Percentiles rank a stretch among this genome's conserved stretches.
phyloP scores from a whole-genome alignment of 345 rosid species.

The Boechera divaricarpa region DNA sequence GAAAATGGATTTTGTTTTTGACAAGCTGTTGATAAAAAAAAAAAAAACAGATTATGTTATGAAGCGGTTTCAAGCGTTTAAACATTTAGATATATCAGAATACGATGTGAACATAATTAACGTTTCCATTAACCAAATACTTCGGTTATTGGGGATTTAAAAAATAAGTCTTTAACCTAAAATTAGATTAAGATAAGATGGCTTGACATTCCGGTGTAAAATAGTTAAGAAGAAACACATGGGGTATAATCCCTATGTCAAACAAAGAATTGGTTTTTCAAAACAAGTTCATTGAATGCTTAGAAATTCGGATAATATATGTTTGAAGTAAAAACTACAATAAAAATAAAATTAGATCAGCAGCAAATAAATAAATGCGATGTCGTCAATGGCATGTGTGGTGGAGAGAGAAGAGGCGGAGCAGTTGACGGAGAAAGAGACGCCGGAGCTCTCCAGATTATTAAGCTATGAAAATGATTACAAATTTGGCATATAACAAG shows the following conservation, averaged over 20 bases:
- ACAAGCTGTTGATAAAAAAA: no score
- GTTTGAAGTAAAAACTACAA: slow-evolving; percentile 9
- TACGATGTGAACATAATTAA: no score
- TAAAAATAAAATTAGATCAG: background rate
- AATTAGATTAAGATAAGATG: background rate
- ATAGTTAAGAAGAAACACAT: background rate
- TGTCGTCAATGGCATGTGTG: slow-evolving; percentile 9
- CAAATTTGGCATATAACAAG: background rate
- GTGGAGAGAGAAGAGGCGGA: slow-evolving; percentile 34
- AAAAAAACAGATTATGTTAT: no score
- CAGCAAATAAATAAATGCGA: background rate
- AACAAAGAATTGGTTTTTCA: background rate
- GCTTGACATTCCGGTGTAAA: background rate
- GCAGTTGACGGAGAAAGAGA: slow-evolving; percentile 25
- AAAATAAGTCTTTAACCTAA: background rate
- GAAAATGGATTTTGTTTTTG: no score
- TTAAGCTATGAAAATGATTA: no score
- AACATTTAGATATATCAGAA: no score
- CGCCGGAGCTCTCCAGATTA: slow-evolving; percentile 30
- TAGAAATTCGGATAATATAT: slow-evolving; percentile 26
- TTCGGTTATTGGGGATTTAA: background rate
- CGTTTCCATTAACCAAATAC: background rate
- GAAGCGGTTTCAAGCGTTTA: no score
- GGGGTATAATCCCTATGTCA: background rate
- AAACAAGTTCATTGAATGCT: slow-evolving; percentile 7